Evolutionary conservation across 1,284 basidiomycete genomes (phyloP), one percentile per base, ranked within the genome.

Genomic region (Cryptococcus hybrid): DNA sequence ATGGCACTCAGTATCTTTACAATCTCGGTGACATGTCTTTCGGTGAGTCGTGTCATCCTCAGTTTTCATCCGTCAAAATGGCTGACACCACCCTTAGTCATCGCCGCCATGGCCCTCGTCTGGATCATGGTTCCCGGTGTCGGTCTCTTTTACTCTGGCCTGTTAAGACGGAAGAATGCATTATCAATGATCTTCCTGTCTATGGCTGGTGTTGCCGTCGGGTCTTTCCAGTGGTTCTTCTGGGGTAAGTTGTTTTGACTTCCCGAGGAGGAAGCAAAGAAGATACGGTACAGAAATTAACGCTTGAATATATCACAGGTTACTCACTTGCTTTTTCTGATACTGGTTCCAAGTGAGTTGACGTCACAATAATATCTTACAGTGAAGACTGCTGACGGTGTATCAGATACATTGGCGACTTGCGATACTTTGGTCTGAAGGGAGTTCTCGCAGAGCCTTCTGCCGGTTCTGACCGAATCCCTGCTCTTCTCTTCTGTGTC

Each of bases 81-180:
- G 40, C 13, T 7, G 7, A 42, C 52, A 48, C 42, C 52, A 18
- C 42, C 42, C 18, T 2, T 50, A 69, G 70, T 85, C 53, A 78
- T 90, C 59, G 78, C 84, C 4, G 83, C 83, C 9, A 89, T 85
- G 36, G 78, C 75, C 1, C 73, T 83, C 37, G 92, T 95, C 35
- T 93, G 88, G 85, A 83, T 95, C 78, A 96, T 96, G 93, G 84
- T 92, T 73, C 92, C 92, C 15, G 90, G 90, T 59, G 84, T 92
- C 61, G 79, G 79, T 12, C 60, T 75, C 77, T 92, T 95, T 82
- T 95, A 96, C 78, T 89, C 90, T 37, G 93, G 92, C 67, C 76
- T 84, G 5, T 76, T 87, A 49, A 82, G 90, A 54, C 84, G 90
- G 47, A 96, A 96, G 79, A 96, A 94, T 68, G 94, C 93, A 0